A percentile compares a stretch with the other conserved stretches of the same genome.
phyloP scores from a whole-genome alignment of 495 filamentous ascomycete genomes.

The Penicillium canescens region DNA sequence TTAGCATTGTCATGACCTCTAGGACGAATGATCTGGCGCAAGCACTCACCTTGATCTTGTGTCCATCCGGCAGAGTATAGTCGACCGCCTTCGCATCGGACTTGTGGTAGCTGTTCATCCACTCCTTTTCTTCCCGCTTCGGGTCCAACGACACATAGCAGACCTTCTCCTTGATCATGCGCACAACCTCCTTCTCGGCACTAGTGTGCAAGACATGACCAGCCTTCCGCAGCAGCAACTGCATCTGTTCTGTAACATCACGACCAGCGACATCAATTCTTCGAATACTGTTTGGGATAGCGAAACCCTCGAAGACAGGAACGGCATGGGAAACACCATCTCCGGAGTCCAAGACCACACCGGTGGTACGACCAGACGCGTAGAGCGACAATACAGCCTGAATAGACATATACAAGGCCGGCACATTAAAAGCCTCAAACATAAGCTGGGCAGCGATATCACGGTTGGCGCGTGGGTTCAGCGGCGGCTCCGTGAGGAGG shows the following conservation, averaged over 20 bases:
- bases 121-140: slow-evolving; percentile 95
- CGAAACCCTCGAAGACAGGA: slow-evolving; percentile 97
- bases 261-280: slow-evolving; percentile 97
- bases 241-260: slow-evolving; percentile 95
- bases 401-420: slow-evolving; percentile 93
- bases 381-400: slow-evolving; percentile 97
- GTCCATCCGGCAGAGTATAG: slow-evolving; percentile 88
- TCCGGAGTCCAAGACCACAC: slow-evolving; percentile 91
- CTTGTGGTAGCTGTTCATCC: slow-evolving; percentile 60
- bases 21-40: not conserved
- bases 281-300: slow-evolving; percentile 90
- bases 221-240: slow-evolving; percentile 85
- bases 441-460: slow-evolving; percentile 97
- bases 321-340: slow-evolving; percentile 98
- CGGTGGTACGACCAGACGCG: slow-evolving; percentile 93
- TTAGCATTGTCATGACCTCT: not conserved
- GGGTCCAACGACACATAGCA: slow-evolving; percentile 91
- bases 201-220: slow-evolving; percentile 96
- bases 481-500: slow-evolving; percentile 91
- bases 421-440: slow-evolving; percentile 99
- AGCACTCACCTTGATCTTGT: slow-evolving; percentile 75
- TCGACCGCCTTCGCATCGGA: slow-evolving; percentile 71
- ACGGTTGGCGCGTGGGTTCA: slow-evolving; percentile 94
- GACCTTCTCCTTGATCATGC: slow-evolving; percentile 92
- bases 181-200: slow-evolving; percentile 96